Conservation (phyloP, 805 yeast species). For the Schizosaccharomyces octosporus region DNA sequence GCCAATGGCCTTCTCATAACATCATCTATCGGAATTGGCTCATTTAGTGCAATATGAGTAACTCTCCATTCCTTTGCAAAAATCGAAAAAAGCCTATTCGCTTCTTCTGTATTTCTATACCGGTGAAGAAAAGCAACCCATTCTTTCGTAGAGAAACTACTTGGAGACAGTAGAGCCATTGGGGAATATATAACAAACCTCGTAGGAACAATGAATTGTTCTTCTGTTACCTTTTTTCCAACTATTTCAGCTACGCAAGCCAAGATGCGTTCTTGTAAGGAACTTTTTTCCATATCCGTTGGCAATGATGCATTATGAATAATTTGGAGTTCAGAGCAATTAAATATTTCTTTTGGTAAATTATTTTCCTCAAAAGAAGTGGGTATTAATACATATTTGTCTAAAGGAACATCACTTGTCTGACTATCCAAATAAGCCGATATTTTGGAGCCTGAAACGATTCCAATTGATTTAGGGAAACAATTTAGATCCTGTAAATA, state of each 20-base stretch:
- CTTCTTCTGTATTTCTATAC: neutral
- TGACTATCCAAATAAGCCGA: neutral
- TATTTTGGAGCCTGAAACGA: neutral
- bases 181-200: neutral
- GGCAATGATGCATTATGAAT: neutral
- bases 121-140: neutral
- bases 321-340: neutral
- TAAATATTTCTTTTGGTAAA: neutral
- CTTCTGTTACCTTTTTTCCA: neutral
- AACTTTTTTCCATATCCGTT: too few species aligned
- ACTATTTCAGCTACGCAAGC: neutral
- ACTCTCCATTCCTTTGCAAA: constrained; percentile 11
- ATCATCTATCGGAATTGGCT: constrained; percentile 33
- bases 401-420: neutral
- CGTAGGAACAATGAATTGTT: neutral
- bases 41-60: constrained; percentile 48
- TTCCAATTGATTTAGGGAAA: constrained; percentile 13
- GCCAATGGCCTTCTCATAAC: constrained; percentile 40
- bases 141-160: neutral
- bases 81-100: constrained; percentile 5
- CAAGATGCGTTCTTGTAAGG: neutral
- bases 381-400: neutral
- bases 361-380: neutral
- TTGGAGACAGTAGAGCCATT: neutral
- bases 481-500: constrained; percentile 10